Percentiles rank a stretch among this genome's conserved stretches.
Evolutionary conservation across 257 asterid genomes (phyloP).

Genomic region (Voacanga thouarsii): DNA sequence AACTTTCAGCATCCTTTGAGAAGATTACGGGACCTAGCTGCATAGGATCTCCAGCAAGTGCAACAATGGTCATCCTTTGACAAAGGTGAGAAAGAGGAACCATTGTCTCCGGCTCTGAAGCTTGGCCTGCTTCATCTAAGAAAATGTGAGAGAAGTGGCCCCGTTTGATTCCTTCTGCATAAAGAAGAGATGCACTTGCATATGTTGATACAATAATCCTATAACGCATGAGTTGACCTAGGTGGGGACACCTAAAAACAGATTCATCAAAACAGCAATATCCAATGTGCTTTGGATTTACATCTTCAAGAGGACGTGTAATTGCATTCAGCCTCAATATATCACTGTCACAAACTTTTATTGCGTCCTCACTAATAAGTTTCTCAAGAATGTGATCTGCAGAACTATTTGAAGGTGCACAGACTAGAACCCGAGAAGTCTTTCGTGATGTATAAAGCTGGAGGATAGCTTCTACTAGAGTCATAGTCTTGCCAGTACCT

Average conservation of each 20-base stretch:
- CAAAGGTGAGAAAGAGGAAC: conserved; percentile 73
- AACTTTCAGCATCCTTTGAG: conserved; percentile 60
- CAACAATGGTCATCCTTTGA: conserved; percentile 38
- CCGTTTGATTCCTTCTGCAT: conserved; percentile 57
- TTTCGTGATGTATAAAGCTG: conserved; percentile 46
- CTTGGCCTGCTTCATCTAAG: conserved; percentile 99
- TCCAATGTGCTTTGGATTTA: conserved; percentile 43
- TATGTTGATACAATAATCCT: conserved; percentile 78
- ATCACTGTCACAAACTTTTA: conserved; percentile 33
- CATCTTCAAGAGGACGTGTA: conserved; percentile 70
- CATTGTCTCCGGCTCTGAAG: conserved; percentile 97
- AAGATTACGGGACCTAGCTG: conserved; percentile 87
- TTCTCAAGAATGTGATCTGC: conserved; percentile 83
- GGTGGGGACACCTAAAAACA: conserved; percentile 55
- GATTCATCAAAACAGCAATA: conserved; percentile 59
- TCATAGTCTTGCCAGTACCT: conserved; percentile 92
- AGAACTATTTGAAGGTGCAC: conserved; percentile 97
- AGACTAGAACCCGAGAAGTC: conserved; percentile 54
- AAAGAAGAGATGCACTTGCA: conserved; percentile 59
- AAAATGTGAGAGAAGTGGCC: conserved; percentile 82
- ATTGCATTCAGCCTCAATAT: conserved; percentile 74
- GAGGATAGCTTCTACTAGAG: conserved; percentile 77
- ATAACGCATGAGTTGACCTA: conserved; percentile 36
- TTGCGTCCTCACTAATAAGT: conserved; percentile 36
- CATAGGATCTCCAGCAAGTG: conserved; percentile 95